Conservation (phyloP, 1,284 basidiomycete genomes). For the Testicularia cyperi region DNA sequence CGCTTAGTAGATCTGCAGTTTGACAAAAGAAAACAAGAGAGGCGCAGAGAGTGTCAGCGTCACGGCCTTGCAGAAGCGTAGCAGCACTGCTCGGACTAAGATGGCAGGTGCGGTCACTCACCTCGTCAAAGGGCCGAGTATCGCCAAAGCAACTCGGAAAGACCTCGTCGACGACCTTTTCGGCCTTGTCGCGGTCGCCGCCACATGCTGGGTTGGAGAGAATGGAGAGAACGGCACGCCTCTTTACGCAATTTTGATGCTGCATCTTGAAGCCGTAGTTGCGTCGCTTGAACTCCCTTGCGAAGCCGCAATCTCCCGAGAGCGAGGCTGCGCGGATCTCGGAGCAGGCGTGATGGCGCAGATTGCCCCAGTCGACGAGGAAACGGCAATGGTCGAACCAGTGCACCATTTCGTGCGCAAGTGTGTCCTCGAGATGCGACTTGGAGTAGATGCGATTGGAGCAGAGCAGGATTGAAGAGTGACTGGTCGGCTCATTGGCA, state of each 20-base stretch:
- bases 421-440: constrained; percentile 85
- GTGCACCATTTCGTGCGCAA: constrained; percentile 93
- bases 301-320: constrained; percentile 85
- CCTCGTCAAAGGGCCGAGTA: constrained; percentile 95
- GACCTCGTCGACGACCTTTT: constrained; percentile 88
- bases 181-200: constrained; percentile 71
- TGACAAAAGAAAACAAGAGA: no score
- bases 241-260: constrained; percentile 81
- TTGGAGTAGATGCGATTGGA: constrained; percentile 66
- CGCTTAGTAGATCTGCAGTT: constrained; percentile 44
- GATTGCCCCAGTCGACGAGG: constrained; percentile 84
- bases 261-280: constrained; percentile 84
- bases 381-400: constrained; percentile 94
- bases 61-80: no score
- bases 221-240: constrained; percentile 81
- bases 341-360: constrained; percentile 90
- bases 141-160: constrained; percentile 95
- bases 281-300: constrained; percentile 73
- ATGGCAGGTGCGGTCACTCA: constrained; percentile 54
- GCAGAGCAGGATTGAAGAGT: constrained; percentile 52
- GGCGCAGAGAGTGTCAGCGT: not conserved
- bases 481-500: constrained; percentile 20
- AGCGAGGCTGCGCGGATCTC: constrained; percentile 94
- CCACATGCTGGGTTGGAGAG: constrained; percentile 78
- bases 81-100: no score